A percentile compares a stretch with the other conserved stretches of the same genome.
phyloP scores from a whole-genome alignment of 768 basidiomycete genomes.

The Tylopilus felleus region DNA sequence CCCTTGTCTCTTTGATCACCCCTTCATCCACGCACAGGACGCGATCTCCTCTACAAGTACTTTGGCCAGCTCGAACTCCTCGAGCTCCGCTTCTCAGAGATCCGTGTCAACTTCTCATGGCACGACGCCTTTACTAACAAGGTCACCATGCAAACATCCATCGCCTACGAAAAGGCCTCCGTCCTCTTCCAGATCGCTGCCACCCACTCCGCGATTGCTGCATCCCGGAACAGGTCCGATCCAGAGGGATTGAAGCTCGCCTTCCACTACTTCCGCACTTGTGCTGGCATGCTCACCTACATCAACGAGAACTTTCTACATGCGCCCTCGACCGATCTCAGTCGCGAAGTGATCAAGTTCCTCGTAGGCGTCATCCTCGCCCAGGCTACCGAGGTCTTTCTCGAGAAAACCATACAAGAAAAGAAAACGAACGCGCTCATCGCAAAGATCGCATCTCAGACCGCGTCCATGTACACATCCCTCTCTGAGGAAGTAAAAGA shows the following conservation, averaged over 20 bases:
- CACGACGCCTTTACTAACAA: constrained; percentile 95
- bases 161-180: constrained; percentile 97
- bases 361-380: constrained; percentile 84
- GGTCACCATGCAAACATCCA: constrained; percentile 89
- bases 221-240: constrained; percentile 79
- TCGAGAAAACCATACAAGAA: constrained; percentile 92
- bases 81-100: constrained; percentile 94
- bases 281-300: constrained; percentile 96
- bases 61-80: constrained; percentile 98
- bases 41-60: constrained; percentile 97
- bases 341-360: constrained; percentile 92
- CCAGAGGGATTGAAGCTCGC: constrained; percentile 92
- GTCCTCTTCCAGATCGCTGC: constrained; percentile 95
- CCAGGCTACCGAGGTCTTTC: constrained; percentile 94
- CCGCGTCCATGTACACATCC: constrained; percentile 74
- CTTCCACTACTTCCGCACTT: constrained; percentile 86
- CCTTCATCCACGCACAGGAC: constrained; percentile 42
- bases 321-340: constrained; percentile 92
- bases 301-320: constrained; percentile 99
- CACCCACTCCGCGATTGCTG: constrained; percentile 89
- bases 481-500: constrained; percentile 94
- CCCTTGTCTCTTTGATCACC: neutral
- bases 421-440: constrained; percentile 80
- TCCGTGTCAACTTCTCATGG: constrained; percentile 95
- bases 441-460: constrained; percentile 80